Evolutionary conservation across 306 rosid species (phyloP), one percentile per base, ranked within the genome.

Genomic region (Delonix regia): DNA sequence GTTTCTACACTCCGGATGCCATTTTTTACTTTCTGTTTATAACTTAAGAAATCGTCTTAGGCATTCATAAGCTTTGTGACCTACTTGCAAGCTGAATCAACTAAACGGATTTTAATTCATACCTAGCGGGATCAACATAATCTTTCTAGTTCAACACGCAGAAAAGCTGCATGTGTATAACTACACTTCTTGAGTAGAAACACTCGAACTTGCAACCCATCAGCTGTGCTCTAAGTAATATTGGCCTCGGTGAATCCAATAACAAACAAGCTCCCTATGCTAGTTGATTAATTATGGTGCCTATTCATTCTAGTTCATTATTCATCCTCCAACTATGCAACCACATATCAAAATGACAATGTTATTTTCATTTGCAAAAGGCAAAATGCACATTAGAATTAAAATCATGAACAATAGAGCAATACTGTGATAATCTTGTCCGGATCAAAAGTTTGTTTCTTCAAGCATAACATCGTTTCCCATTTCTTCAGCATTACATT

Each of bases 11-110:
- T 1, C 33, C 4, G 4, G 33, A 30, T 30, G 33, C 33, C 33
- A 30, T 77, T 49, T 63, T 49, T 62, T 44, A 6, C 34, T 48
- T 79, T 72, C 24, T 38, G 67, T 51, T 79, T 72, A 66, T 73
- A 72, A 80, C 57, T 49, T 79, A 13, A 47, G 33, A 30, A 30
- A 30, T 30, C 33, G 18, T 13, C 34, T 30, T 15, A 44, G 61
- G 41, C 71, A 36, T 73, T 6, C 11, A 36, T 70, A 55, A 70
- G 77, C 33, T 28, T 14, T 5, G 19, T 4, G 4, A 60, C 21
- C 3, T 14, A 1, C 41, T 30, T 60, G 41, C 34, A 57, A 57
- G 48, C 34, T 33, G 22, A 59, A 44, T 30, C 45, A 70, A 47
- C 33, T 36, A 34, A 61, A 44, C 77, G 59, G 25, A 47, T 69